Base-by-base conservation (phyloP, 164 flowering plant species). In the Piper betle region DNA sequence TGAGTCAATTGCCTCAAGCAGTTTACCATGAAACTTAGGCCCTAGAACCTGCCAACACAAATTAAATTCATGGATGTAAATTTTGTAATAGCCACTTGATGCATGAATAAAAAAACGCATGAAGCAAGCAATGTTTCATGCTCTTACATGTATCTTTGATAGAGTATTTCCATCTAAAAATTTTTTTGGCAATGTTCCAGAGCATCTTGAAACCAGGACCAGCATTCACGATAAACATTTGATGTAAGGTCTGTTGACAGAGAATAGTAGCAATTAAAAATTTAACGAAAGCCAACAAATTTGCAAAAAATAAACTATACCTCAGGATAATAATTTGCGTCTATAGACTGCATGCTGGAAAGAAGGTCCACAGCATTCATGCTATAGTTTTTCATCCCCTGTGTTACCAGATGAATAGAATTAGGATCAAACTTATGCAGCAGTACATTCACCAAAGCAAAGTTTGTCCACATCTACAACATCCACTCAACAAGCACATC, bases 201-300 rank as follows among this genome's bases (percentile, higher is more conserved):
- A 90, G 83, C 87, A 87, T 71, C 74, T 83, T 87, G 77, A 93
- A 93, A 37, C 84, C 94, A 72, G 88, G 70, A 59, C 97, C 94
- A 74, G 96, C 97, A 83, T 93, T 93, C 59, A 90, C 94, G 65
- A 93, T 73, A 62, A 75, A 93, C 98, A 93, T 87, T 13, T 80
- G 77, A 66, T 90, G 79, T 53, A 93, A 73, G 3, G 98, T 93
- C 98, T 93, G 79, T 12, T 42, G 55, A 33, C 12, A 62, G 43
- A 59, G 48, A 61, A 46, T 6, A 38, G 38, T 20, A 5, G 16
- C 12, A 18, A 43, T 3, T 6, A 38, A 43, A 17, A 55, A 63
- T 42, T 25, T 39, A 17, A 52, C 52, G 38, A 52, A 46, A 43
- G 17, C 48, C 48, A 7, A 20, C 9, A 16, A 37, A 57, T n/a